phyloP scores from a whole-genome alignment of 202 grass and related monocot genomes.

The Setaria viridis region DNA sequence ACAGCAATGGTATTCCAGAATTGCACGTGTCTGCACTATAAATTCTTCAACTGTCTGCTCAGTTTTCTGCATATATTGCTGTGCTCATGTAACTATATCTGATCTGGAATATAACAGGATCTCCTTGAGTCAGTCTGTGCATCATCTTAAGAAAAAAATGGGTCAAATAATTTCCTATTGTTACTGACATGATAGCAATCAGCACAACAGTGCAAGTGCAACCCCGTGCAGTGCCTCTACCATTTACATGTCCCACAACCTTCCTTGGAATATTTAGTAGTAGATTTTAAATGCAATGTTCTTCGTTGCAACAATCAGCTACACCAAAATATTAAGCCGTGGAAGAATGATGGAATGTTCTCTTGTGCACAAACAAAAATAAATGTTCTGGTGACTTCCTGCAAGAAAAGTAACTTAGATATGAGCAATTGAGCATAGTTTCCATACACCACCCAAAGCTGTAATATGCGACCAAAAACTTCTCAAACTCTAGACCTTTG shows the following conservation, averaged over 20 bases:
- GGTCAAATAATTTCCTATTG: background rate
- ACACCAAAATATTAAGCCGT: conserved; percentile 12
- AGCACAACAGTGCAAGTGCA: conserved; percentile 31
- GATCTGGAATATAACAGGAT: background rate
- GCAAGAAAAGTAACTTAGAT: conserved; percentile 22
- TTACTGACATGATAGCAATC: background rate
- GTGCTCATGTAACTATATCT: background rate
- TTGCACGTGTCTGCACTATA: background rate
- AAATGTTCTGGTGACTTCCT: background rate
- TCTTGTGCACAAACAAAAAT: conserved; percentile 8
- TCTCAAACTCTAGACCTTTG: background rate
- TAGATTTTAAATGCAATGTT: conserved; percentile 11
- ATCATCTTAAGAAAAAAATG: conserved; percentile 5
- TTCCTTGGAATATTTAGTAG: conserved; percentile 12
- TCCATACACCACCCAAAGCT: conserved; percentile 20
- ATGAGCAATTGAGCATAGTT: background rate
- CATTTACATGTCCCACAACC: conserved; percentile 10
- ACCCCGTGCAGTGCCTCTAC: background rate
- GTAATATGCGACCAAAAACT: conserved; percentile 15
- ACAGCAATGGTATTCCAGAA: conserved; percentile 3
- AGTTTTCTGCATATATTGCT: background rate
- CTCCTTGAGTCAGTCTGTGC: background rate
- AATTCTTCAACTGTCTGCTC: conserved; percentile 1
- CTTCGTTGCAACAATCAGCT: conserved; percentile 11
- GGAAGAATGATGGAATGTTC: conserved; percentile 6